Evolutionary conservation across 1,139 yeast species (phyloP), one percentile per base, ranked within the genome.

Genomic region (Suhomyces yuchorum): DNA sequence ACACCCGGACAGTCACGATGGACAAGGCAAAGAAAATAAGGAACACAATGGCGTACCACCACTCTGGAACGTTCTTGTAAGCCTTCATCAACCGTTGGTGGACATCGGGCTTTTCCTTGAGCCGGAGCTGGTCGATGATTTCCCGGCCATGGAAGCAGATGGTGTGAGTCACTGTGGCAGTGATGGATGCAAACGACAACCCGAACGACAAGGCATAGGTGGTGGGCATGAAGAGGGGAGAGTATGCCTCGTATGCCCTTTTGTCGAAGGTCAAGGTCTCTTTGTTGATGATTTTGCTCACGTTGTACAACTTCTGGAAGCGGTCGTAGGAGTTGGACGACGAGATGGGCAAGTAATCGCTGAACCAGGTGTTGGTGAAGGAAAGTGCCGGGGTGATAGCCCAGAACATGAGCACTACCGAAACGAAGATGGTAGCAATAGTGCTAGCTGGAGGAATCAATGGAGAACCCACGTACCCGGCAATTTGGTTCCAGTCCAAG

Each of bases 401-500:
- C 78, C 78, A 73, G 66, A 70, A 73, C 50, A 74, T 68, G 18
- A 68, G 40, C 34, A 59, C 65, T 46, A 62, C 55, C 14, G 61
- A 64, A 28, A 43, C 42, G 49, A 77, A 68, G 51, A 80, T 73
- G 55, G 85, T 82, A 32, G 76, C 70, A 47, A 80, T 67, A 18
- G 85, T 78, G 43, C 78, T 70, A 42, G 83, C 80, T 22, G 92
- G 91, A 7, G 89, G 86, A 55, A 84, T 76, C 58, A 86, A 73
- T 8, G 92, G 89, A 22, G 86, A 78, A n/a, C 84, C 82, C 50
- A 81, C 67, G 63, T 78, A 81, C 43, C 83, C 86, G 33, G 76
- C 68, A 42, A 74, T 66, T 60, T 73, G 78, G 56, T 71, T 73
- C 78, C 78, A 74, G 57, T 68, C 74, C 53, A 70, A 68, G 12